Conservation (phyloP, 768 basidiomycete genomes). For the Trametes cubensis region DNA sequence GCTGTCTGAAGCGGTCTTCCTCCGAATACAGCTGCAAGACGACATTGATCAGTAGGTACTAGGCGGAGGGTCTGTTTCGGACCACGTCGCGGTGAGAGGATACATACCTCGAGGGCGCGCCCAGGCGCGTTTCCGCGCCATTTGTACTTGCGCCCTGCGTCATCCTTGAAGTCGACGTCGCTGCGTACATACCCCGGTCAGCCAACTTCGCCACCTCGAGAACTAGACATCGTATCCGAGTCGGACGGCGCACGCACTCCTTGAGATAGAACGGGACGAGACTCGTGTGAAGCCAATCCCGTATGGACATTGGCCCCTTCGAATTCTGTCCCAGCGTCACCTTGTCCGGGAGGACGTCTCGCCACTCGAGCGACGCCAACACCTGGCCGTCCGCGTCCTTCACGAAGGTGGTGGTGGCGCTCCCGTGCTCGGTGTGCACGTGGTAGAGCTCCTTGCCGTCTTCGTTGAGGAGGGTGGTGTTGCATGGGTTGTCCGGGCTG, state of each 20-base stretch:
- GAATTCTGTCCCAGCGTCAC: conserved; percentile 41
- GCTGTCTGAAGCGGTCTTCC: conserved; percentile 35
- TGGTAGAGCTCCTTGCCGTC: conserved; percentile 40
- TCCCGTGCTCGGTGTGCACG: conserved; percentile 39
- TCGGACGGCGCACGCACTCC: conserved; percentile 33
- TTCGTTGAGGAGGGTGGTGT: conserved; percentile 40
- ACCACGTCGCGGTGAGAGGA: too few species aligned
- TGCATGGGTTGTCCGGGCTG: conserved; percentile 46
- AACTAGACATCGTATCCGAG: too few species aligned
- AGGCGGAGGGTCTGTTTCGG: background rate
- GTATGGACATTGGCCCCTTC: conserved; percentile 35
- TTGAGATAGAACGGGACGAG: conserved; percentile 40
- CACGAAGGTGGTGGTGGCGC: conserved; percentile 38
- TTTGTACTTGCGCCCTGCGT: conserved; percentile 39
- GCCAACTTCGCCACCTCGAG: too few species aligned
- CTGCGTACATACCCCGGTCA: too few species aligned
- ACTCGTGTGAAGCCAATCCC: conserved; percentile 46
- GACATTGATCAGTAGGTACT: background rate
- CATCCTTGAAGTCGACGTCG: conserved; percentile 41
- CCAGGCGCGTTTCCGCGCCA: conserved; percentile 47
- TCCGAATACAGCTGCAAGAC: conserved; percentile 40
- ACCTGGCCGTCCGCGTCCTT: conserved; percentile 36
- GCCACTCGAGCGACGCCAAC: conserved; percentile 45
- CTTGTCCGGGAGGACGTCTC: conserved; percentile 42
- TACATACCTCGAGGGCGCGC: conserved; percentile 38